phyloP scores from a whole-genome alignment of 139 green algal species.

The Choricystis sp. region DNA sequence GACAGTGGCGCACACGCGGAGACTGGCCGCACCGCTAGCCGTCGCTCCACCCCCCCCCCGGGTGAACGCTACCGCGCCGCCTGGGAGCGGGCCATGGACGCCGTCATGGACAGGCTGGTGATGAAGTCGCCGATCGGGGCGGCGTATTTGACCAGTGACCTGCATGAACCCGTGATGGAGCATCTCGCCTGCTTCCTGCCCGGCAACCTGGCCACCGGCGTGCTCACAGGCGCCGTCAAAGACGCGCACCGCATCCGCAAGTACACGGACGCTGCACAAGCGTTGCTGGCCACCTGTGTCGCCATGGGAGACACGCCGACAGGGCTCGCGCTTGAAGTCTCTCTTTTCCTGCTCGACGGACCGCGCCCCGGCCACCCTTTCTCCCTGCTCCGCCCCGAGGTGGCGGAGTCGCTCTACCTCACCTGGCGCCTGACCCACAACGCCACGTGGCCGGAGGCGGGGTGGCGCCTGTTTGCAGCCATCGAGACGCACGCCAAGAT shows the following conservation, averaged over 20 bases:
- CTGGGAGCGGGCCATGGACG: constrained; percentile 24
- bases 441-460: constrained; percentile 42
- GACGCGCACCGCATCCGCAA: constrained; percentile 15
- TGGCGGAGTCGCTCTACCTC: constrained; percentile 48
- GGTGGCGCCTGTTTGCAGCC: constrained; percentile 51
- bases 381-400: constrained; percentile 54
- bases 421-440: constrained; percentile 47
- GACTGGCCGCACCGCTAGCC: not conserved
- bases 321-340: constrained; percentile 37
- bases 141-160: constrained; percentile 1
- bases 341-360: constrained; percentile 13
- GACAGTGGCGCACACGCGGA: not conserved
- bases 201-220: constrained; percentile 45
- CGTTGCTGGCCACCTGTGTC: constrained; percentile 31
- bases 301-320: constrained; percentile 26
- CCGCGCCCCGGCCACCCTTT: constrained; percentile 17
- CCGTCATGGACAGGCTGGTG: constrained; percentile 10
- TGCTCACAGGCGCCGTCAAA: constrained; percentile 13
- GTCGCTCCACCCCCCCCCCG: not conserved
- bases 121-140: not conserved
- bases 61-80: constrained; percentile 16
- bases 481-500: constrained; percentile 39
- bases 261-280: constrained; percentile 27
- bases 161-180: constrained; percentile 31
- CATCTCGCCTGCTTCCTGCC: constrained; percentile 57